A percentile compares a stretch with the other conserved stretches of the same genome.
phyloP scores from a whole-genome alignment of 2,329 filamentous ascomycete species.

The Nemania sp. region DNA sequence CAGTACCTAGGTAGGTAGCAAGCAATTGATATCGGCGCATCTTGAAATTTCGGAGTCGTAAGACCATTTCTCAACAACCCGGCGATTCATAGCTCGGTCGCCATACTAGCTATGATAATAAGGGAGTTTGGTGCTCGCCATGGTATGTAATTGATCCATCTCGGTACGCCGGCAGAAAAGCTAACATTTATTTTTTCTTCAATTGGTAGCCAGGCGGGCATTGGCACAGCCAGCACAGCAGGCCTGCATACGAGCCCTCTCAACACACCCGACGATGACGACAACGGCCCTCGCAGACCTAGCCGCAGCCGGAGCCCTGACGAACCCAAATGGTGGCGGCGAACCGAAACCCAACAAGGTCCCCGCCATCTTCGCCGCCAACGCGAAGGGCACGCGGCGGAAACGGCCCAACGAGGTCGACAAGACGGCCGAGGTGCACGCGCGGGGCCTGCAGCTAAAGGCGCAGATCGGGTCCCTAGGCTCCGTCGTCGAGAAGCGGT shows the following conservation, averaged over 20 bases:
- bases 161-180: conserved; percentile 4
- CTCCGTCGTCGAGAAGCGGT: conserved; percentile 64
- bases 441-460: conserved; percentile 58
- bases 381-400: conserved; percentile 40
- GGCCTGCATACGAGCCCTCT: conserved; percentile 56
- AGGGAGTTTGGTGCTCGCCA: conserved; percentile 51
- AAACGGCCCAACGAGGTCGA: conserved; percentile 43
- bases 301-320: conserved; percentile 39
- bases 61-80: conserved; percentile 24
- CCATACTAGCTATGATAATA: conserved; percentile 48
- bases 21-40: conserved; percentile 30
- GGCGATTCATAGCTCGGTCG: conserved; percentile 18
- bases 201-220: conserved; percentile 63
- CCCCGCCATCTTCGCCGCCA: conserved; percentile 47
- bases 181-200: conserved; percentile 46
- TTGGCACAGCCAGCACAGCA: conserved; percentile 58
- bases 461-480: conserved; percentile 62
- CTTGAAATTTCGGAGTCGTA: conserved; percentile 36
- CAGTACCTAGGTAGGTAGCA: neutral
- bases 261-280: conserved; percentile 49
- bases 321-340: conserved; percentile 39
- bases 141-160: conserved; percentile 37
- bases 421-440: conserved; percentile 53
- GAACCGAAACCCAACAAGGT: conserved; percentile 5
- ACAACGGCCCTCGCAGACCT: conserved; percentile 46